Percentiles rank a stretch among this genome's conserved stretches.
These are phyloP conservation scores for Heterobasidion occidentale DNA, from an alignment of 1,284 basidiomycete genomes.

Conservation along the genomic window DNA sequence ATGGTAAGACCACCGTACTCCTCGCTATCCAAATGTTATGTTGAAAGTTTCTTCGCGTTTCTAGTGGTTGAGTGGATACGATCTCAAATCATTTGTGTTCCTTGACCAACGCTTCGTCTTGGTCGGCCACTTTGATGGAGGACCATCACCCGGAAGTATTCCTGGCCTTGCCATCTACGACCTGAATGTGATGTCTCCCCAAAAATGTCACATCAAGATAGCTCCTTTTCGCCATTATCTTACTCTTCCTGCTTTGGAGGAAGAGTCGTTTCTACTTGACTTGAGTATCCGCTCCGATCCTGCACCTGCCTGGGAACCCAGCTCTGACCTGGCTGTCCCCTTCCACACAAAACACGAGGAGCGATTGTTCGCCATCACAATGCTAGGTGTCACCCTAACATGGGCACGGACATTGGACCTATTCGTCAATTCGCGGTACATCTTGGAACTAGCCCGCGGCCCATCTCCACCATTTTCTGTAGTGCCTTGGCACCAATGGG, in stretches of 20 bases:
- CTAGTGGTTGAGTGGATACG: slow-evolving; percentile 4
- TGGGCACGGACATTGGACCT: slow-evolving; percentile 27
- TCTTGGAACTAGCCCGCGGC: slow-evolving; percentile 26
- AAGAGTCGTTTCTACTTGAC: slow-evolving; percentile 18
- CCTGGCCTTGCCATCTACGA: slow-evolving; percentile 7
- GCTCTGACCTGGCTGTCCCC: slow-evolving; percentile 28
- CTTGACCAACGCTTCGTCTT: slow-evolving; percentile 7
- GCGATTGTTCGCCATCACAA: slow-evolving; percentile 39
- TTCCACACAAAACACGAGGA: slow-evolving; percentile 39
- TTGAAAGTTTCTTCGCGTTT: neutral
- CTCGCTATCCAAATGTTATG: too few species aligned
- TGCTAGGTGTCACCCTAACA: slow-evolving; percentile 24
- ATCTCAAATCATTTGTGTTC: slow-evolving; percentile 12
- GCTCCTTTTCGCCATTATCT: slow-evolving; percentile 30
- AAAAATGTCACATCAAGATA: slow-evolving; percentile 15
- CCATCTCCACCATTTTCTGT: too few species aligned
- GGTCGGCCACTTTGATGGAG: slow-evolving; percentile 1
- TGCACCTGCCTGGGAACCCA: slow-evolving; percentile 34
- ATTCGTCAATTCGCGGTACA: slow-evolving; percentile 39
- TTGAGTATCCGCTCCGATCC: slow-evolving; percentile 53
- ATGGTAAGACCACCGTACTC: slow-evolving; percentile 29
- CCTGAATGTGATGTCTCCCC: slow-evolving; percentile 1
- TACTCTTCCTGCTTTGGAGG: slow-evolving; percentile 27
- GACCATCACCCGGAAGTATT: neutral
- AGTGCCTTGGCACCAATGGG: slow-evolving; percentile 43